Evolutionary conservation across 768 basidiomycete genomes (phyloP).

Genomic region (Amanita subjunquillea): DNA sequence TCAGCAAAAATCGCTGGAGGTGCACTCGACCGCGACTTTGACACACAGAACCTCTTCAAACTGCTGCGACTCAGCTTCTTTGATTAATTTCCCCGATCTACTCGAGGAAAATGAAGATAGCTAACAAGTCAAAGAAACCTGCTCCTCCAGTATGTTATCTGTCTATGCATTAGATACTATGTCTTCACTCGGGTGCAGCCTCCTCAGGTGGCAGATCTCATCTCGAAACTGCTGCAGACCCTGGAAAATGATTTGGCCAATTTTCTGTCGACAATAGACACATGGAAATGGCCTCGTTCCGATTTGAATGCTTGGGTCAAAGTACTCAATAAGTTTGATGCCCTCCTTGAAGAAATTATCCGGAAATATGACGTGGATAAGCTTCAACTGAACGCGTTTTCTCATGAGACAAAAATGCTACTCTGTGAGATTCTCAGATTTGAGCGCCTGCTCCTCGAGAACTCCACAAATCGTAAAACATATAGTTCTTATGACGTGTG

Average conservation of each 20-base stretch:
- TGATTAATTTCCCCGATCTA: constrained; percentile 25
- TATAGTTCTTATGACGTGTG: constrained; percentile 92
- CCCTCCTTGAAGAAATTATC: constrained; percentile 74
- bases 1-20: neutral
- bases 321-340: constrained; percentile 93
- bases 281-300: constrained; percentile 93
- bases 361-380: constrained; percentile 79
- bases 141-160: constrained; percentile 49
- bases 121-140: constrained; percentile 76
- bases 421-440: constrained; percentile 82
- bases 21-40: constrained; percentile 5
- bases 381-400: constrained; percentile 73
- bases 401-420: constrained; percentile 59
- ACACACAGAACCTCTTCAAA: constrained; percentile 6
- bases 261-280: constrained; percentile 56
- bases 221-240: constrained; percentile 55
- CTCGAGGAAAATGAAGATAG: constrained; percentile 78
- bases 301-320: constrained; percentile 96
- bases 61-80: constrained; percentile 2
- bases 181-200: constrained; percentile 35
- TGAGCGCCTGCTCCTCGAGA: constrained; percentile 84
- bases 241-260: constrained; percentile 62
- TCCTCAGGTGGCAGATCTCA: constrained; percentile 73
- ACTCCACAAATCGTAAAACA: constrained; percentile 95
- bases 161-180: constrained; percentile 13